These are phyloP conservation scores for Cordia subcordata DNA, from an alignment of 257 asterid genomes.

Conservation along the genomic window DNA sequence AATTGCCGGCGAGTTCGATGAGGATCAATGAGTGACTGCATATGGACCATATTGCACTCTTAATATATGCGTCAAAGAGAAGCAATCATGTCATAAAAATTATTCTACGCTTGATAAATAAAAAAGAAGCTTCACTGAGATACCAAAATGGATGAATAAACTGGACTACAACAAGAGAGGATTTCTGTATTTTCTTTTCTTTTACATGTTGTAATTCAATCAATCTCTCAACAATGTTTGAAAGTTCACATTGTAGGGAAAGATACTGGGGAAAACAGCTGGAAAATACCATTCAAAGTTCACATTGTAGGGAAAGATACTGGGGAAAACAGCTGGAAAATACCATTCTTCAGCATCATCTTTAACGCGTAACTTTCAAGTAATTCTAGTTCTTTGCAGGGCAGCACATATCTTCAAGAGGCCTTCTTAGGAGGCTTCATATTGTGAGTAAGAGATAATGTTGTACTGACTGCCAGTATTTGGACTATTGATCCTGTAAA, in stretches of 20 bases:
- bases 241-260: no score
- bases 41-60: no score
- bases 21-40: no score
- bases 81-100: no score
- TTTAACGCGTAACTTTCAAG: background rate
- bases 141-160: background rate
- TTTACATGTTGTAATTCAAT: background rate
- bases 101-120: no score
- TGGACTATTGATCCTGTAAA: conserved; percentile 53
- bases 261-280: no score
- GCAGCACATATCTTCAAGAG: background rate
- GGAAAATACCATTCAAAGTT: no score
- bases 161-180: background rate
- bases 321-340: no score
- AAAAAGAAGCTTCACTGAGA: background rate
- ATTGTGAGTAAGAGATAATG: conserved; percentile 50
- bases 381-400: background rate
- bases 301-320: no score
- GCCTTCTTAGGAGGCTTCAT: conserved; percentile 67
- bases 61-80: no score
- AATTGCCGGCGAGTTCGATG: no score
- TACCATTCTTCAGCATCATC: no score
- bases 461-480: conserved; percentile 27
- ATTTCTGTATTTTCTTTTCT: background rate
- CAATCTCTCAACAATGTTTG: background rate